phyloP scores from a whole-genome alignment of 1,139 yeast species.

The Blastobotrys raffinosifermentans region DNA sequence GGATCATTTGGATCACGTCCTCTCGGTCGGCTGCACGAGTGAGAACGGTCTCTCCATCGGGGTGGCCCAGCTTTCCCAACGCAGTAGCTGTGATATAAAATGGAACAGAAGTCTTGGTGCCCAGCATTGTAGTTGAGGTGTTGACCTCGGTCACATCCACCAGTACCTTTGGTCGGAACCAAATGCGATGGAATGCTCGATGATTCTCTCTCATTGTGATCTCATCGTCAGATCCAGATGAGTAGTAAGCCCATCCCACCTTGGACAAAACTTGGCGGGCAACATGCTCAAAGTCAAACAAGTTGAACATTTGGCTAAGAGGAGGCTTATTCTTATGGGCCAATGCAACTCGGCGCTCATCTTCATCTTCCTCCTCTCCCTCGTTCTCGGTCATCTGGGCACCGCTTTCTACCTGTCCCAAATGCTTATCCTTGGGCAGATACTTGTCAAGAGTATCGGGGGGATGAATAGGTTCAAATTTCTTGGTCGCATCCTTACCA shows the following conservation, averaged over 20 bases:
- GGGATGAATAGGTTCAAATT: conserved; percentile 84
- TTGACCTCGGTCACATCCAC: conserved; percentile 64
- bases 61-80: conserved; percentile 49
- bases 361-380: conserved; percentile 31
- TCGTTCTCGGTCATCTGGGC: conserved; percentile 17
- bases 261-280: conserved; percentile 72
- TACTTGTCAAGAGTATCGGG: conserved; percentile 62
- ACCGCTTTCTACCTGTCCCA: conserved; percentile 39
- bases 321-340: conserved; percentile 51
- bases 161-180: conserved; percentile 74
- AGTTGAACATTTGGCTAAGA: conserved; percentile 59
- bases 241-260: conserved; percentile 87
- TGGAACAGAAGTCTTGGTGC: conserved; percentile 42
- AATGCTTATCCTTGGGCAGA: conserved; percentile 40
- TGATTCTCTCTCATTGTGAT: conserved; percentile 85
- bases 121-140: conserved; percentile 49
- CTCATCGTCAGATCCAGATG: conserved; percentile 91
- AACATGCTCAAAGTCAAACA: conserved; percentile 76
- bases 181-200: conserved; percentile 76
- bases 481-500: conserved; percentile 86
- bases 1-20: conserved; percentile 50
- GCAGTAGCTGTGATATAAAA: conserved; percentile 58
- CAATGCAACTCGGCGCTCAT: conserved; percentile 31
- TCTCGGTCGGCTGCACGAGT: conserved; percentile 46
- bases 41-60: conserved; percentile 49